Conservation (phyloP, 768 basidiomycete species). For the Podaxis sp. region DNA sequence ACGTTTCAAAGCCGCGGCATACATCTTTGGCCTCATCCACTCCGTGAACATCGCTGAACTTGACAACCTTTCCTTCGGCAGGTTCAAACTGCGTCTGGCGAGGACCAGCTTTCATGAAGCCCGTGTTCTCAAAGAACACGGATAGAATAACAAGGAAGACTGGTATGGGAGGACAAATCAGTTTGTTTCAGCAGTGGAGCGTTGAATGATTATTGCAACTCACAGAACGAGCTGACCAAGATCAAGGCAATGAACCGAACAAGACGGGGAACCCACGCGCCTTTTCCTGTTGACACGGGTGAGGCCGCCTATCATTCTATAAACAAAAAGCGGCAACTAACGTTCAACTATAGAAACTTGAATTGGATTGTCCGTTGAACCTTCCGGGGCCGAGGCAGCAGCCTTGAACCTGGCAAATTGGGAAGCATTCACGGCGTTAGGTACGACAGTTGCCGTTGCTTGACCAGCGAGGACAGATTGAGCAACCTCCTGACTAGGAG, state of each 20-base stretch:
- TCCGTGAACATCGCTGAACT: constrained; percentile 94
- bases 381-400: constrained; percentile 22
- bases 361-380: constrained; percentile 55
- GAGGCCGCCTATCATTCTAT: constrained; percentile 1
- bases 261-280: constrained; percentile 61
- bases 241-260: constrained; percentile 60
- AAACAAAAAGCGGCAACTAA: constrained; percentile 33
- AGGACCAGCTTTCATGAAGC: constrained; percentile 86
- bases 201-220: constrained; percentile 25
- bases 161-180: constrained; percentile 22
- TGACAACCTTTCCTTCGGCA: constrained; percentile 75
- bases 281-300: constrained; percentile 50
- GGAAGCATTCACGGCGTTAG: constrained; percentile 23
- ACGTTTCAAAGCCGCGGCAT: constrained; percentile 16
- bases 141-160: constrained; percentile 85
- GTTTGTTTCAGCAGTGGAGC: background rate
- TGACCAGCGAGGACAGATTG: constrained; percentile 43
- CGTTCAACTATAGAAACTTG: constrained; percentile 83
- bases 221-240: constrained; percentile 63
- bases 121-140: constrained; percentile 90
- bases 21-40: constrained; percentile 96
- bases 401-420: constrained; percentile 38
- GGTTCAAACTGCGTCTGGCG: constrained; percentile 83
- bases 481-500: constrained; percentile 43
- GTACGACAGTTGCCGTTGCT: constrained; percentile 18